phyloP scores from a whole-genome alignment of 129 eudicot species.

The Lactuca sativa region DNA sequence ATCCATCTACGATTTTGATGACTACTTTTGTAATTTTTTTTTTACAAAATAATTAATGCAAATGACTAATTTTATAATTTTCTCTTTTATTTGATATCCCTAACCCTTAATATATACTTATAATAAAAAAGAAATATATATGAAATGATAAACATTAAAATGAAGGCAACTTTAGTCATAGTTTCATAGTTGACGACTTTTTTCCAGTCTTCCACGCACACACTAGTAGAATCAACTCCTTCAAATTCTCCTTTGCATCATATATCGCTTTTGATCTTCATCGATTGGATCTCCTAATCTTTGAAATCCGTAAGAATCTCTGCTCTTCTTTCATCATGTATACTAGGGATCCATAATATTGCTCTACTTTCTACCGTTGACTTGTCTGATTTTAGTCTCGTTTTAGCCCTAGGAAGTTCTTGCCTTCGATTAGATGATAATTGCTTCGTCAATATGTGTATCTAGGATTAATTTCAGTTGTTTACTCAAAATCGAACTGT shows the following conservation, averaged over 20 bases:
- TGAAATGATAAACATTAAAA: too few species aligned
- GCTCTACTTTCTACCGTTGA: not conserved
- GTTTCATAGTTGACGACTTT: too few species aligned
- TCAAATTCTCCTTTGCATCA: not conserved
- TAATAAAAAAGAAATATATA: too few species aligned
- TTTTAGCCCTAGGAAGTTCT: not conserved
- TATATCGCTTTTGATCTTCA: not conserved
- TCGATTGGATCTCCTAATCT: not conserved
- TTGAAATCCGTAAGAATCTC: conserved; percentile 4
- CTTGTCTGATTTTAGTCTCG: not conserved
- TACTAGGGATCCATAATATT: not conserved
- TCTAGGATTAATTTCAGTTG: not conserved
- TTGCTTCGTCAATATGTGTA: not conserved
- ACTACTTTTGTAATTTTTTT: too few species aligned
- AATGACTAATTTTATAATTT: too few species aligned
- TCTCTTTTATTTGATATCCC: too few species aligned
- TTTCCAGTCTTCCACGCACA: not conserved
- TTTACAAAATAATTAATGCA: too few species aligned
- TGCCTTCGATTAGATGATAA: not conserved
- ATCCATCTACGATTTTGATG: too few species aligned
- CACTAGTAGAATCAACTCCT: not conserved
- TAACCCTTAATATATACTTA: too few species aligned
- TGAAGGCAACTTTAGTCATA: too few species aligned
- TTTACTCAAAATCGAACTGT: not conserved
- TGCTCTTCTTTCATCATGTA: not conserved